Conservation (phyloP, 352 stramenopile genomes). For the Blastocystis sp. region DNA sequence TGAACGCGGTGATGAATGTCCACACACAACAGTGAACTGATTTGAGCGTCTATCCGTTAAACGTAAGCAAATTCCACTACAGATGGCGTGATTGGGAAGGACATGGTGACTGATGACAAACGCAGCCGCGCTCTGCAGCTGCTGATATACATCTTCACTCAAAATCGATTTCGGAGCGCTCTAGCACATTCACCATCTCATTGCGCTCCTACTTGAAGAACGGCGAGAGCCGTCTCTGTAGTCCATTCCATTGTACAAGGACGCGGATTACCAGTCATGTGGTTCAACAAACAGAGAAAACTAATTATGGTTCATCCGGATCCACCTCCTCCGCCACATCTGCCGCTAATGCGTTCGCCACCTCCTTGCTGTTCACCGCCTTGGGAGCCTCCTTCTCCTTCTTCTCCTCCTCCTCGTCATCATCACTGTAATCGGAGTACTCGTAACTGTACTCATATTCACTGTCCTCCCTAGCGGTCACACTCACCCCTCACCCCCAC, state of each 20-base stretch:
- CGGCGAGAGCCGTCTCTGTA: background rate
- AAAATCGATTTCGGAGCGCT: too few relatives aligned
- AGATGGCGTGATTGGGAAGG: too few relatives aligned
- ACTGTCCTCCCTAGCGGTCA: background rate
- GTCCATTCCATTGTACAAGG: background rate
- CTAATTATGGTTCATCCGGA: slow-evolving; percentile 17
- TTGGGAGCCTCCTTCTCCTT: background rate
- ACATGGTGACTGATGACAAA: too few relatives aligned
- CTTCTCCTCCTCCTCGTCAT: background rate
- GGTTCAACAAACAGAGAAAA: background rate
- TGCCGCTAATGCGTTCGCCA: background rate
- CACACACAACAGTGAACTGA: too few relatives aligned
- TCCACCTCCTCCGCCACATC: background rate
- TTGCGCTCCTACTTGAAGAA: too few relatives aligned
- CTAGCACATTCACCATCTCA: too few relatives aligned
- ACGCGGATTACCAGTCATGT: background rate
- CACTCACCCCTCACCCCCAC: background rate
- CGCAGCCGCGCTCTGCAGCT: too few relatives aligned
- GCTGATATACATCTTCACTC: too few relatives aligned
- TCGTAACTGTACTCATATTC: slow-evolving; percentile 12
- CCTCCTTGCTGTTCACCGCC: too few relatives aligned
- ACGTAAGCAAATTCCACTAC: too few relatives aligned
- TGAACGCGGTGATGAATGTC: too few relatives aligned
- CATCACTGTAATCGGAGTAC: background rate
- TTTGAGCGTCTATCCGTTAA: too few relatives aligned